These are phyloP conservation scores for Aspergillus wentii DNA, from an alignment of 495 filamentous ascomycete genomes.

Conservation along the genomic window DNA sequence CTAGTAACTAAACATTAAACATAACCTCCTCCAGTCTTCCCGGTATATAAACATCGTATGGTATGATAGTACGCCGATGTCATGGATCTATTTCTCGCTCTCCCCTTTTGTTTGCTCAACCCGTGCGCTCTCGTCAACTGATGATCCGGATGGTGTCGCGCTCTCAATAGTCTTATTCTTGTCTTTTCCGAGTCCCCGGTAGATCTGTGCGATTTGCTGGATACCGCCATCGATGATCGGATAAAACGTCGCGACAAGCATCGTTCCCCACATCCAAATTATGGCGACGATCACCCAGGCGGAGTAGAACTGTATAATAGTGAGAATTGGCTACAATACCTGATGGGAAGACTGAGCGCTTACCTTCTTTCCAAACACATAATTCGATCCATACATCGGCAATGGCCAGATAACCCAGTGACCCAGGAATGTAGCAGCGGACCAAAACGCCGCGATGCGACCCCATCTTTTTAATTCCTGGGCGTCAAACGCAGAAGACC, in stretches of 20 bases:
- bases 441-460: conserved; percentile 32
- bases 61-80: no score
- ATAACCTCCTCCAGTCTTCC: no score
- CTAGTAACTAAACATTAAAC: no score
- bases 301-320: conserved; percentile 55
- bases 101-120: no score
- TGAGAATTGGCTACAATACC: neutral
- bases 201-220: conserved; percentile 22
- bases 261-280: conserved; percentile 60
- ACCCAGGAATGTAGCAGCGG: conserved; percentile 29
- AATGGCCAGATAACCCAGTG: conserved; percentile 39
- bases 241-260: conserved; percentile 30
- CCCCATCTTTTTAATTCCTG: conserved; percentile 33
- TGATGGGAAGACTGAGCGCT: neutral
- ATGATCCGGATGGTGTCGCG: no score
- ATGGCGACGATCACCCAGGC: conserved; percentile 75
- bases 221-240: conserved; percentile 30
- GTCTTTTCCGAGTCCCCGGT: no score
- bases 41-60: no score
- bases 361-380: conserved; percentile 29
- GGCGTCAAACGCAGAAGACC: conserved; percentile 5
- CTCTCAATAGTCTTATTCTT: no score
- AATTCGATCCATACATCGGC: conserved; percentile 36
- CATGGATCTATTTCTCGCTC: no score
- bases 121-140: no score